Base-by-base conservation (phyloP, 345 rosid genomes). In the Ceriops decandra region DNA sequence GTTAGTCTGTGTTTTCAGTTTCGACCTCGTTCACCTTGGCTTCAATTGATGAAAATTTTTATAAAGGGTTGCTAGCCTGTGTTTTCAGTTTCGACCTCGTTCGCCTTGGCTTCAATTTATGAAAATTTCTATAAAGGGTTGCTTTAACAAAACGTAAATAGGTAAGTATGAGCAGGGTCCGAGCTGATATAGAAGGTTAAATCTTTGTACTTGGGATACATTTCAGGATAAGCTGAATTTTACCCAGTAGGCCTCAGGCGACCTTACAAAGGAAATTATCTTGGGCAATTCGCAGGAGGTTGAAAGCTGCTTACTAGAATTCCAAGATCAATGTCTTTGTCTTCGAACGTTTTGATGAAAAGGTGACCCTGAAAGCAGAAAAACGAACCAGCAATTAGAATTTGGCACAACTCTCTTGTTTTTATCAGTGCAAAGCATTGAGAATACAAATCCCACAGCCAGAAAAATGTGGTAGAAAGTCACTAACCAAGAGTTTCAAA, bases 311-410 rank as follows among this genome's bases (percentile, higher is more conserved):
- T 82, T 33, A 91, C 95, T 51, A 95, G 85, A 81, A 85, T 91
- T 59, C 76, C 91, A 30, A 95, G 91, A 71, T 90, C 84, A 20
- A 95, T 83, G 69, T 87, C 97, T 81, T 89, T 86, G 79, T 82
- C 95, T 79, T 91, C 93, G 4, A 90, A 95, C 78, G 90, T 95
- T 66, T 87, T 90, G 63, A 95, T 95, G 82, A 91, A 91, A 27
- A 96, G 88, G 66, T 95, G 93, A 73, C 80, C 75, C 99, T 95
- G 91, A 5, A 65, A 73, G 35, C 67, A 79, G 59, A 61, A 5
- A 73, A 78, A 36, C 30, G 38, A 66, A 57, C 21, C 6, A 57
- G 31, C 22, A 62, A 57, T 57, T 71, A 72, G 49, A 52, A 66
- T 64, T 77, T 56, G 28, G 51, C 46, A 51, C 13, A 35, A 33